Evolutionary conservation across 2,329 filamentous ascomycete species (phyloP).

Genomic region (Colletotrichum endophyticum): DNA sequence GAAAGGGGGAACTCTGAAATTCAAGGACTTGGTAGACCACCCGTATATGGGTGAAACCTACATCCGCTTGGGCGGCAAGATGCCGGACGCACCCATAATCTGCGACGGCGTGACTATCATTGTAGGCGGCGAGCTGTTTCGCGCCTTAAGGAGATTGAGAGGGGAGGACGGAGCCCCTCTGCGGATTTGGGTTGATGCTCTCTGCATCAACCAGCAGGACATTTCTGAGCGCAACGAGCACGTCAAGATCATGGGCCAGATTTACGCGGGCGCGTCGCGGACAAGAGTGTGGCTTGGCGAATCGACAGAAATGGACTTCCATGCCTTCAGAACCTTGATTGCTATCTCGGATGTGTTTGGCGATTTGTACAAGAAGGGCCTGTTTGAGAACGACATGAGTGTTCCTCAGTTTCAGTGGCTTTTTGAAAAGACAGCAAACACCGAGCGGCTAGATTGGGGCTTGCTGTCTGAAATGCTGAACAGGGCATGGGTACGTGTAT

Average conservation of each 20-base stretch:
- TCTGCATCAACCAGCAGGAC: constrained; percentile 20
- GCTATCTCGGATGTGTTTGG: not conserved
- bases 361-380: not conserved
- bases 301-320: constrained; percentile 5
- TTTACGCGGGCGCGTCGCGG: constrained; percentile 5
- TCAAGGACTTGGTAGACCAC: constrained; percentile 26
- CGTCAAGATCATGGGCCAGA: constrained; percentile 13
- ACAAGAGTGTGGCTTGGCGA: constrained; percentile 18
- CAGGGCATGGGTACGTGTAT: not conserved
- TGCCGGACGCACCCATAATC: not conserved
- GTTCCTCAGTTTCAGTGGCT: not conserved
- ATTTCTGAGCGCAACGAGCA: constrained; percentile 13
- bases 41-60: constrained; percentile 16
- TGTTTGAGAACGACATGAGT: not conserved
- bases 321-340: not conserved
- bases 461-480: constrained; percentile 1
- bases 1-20: not conserved
- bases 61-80: not conserved
- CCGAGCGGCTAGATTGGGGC: not conserved
- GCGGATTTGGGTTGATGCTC: constrained; percentile 17
- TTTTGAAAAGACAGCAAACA: not conserved
- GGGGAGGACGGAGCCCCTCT: not conserved
- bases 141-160: constrained; percentile 3
- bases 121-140: constrained; percentile 12
- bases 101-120: constrained; percentile 3